These are phyloP conservation scores for Erigeron philadelphicus DNA, from an alignment of 140 eudicot genomes.

Conservation along the genomic window DNA sequence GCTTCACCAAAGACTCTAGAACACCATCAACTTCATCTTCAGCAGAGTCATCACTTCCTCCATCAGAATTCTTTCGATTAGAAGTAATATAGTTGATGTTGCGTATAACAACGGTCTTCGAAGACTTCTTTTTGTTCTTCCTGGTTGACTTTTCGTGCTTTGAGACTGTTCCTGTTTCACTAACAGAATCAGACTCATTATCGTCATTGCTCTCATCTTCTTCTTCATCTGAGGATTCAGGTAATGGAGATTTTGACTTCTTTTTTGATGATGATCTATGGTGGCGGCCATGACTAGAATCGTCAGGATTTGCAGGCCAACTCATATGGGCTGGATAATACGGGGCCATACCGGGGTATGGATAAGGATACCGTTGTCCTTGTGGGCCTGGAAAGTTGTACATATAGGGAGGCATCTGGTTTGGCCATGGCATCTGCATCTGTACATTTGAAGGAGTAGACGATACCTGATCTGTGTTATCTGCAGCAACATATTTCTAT, in stretches of 20 bases:
- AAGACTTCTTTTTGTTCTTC: constrained; percentile 64
- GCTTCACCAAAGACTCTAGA: constrained; percentile 57
- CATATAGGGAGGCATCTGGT: constrained; percentile 79
- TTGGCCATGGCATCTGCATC: constrained; percentile 75
- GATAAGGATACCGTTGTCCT: constrained; percentile 69
- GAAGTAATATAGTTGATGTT: constrained; percentile 90
- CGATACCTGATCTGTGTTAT: constrained; percentile 43
- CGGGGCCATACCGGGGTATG: constrained; percentile 69
- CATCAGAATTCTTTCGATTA: constrained; percentile 47
- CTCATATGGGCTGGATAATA: constrained; percentile 74
- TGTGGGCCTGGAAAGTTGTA: constrained; percentile 63
- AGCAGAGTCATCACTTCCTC: constrained; percentile 52
- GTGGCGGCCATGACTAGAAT: constrained; percentile 41
- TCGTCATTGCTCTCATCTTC: constrained; percentile 51
- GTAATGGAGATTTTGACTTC: constrained; percentile 47
- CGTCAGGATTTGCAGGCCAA: constrained; percentile 60
- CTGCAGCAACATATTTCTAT: constrained; percentile 33
- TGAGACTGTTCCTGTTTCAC: constrained; percentile 46
- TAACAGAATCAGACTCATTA: constrained; percentile 40
- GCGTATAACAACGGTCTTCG: constrained; percentile 90
- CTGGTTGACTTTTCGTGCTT: constrained; percentile 49
- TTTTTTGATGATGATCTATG: constrained; percentile 58
- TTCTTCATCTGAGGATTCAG: constrained; percentile 51
- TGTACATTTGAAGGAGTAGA: constrained; percentile 54
- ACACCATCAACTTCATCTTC: constrained; percentile 61